Base-by-base conservation (phyloP, 2,329 filamentous ascomycete genomes). In the Sporothrix humicola region DNA sequence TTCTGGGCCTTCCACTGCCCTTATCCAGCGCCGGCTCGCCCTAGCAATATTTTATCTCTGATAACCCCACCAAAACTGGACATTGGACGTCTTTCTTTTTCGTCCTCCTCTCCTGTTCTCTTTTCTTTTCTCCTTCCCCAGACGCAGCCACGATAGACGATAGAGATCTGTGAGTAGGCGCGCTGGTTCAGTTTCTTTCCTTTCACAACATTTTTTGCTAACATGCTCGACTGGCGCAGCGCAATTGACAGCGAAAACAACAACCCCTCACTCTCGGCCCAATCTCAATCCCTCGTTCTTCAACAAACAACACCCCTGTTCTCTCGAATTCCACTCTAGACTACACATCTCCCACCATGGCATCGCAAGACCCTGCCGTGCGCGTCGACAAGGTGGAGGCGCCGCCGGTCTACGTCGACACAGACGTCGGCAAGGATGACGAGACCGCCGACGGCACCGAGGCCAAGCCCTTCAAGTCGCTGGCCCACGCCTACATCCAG, bases 401-500 rank as follows among this genome's bases (percentile, higher is more conserved):
- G 0, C 69, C 73, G 81, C 79, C 81, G 73, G 87, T 92, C 81
- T 94, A 95, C 84, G 87, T 97, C 80, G 94, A 97, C 85, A 92
- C 94, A 80, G 92, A 94, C 78, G 87, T 87, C 77, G 94, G 94
- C 78, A 85, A 87, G 78, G 94, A 96, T 83, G 89, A 92, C 79
- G 82, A 88, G 77, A 81, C 87, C 74, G 88, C 90, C 76, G 85
- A 88, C 77, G 94, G 94, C 80, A 88, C 90, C 77, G 89, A 95
- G 82, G 83, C 86, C 75, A 88, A 90, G 77, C 94, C 94, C 68
- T 97, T 91, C 89, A 95, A 97, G 86, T 90, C 92, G 56, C 88
- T 97, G 58, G 86, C 91, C 77, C 90, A 90, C 80, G 94, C 93
- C 76, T 92, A 93, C 82, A 87, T 94, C 79, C 89, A 92, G 82